A percentile compares a stretch with the other conserved stretches of the same genome.
Evolutionary conservation across 2,329 filamentous ascomycete species (phyloP).

Genomic region (Fusarium sp.): DNA sequence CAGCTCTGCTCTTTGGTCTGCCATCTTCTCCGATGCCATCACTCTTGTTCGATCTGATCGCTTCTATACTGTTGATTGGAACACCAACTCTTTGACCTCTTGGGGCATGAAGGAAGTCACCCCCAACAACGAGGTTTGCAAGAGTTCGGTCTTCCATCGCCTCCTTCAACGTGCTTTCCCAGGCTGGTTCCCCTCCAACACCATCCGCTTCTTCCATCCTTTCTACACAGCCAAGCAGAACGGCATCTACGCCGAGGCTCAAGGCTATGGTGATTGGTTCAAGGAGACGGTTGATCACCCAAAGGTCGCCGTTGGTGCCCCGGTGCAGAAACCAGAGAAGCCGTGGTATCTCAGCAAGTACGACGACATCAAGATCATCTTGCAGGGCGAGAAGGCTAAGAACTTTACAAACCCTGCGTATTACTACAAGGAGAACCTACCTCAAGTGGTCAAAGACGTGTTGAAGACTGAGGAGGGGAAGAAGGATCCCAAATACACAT

Average conservation of each 20-base stretch:
- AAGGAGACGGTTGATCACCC: not conserved
- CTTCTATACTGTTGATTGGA: conserved; percentile 66
- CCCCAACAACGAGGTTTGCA: conserved; percentile 22
- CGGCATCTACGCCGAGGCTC: conserved; percentile 8
- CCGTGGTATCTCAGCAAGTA: not conserved
- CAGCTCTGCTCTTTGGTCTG: conserved; percentile 62
- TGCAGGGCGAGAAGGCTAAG: not conserved
- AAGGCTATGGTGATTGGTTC: conserved; percentile 13
- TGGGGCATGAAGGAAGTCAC: conserved; percentile 40
- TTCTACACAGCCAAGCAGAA: conserved; percentile 35
- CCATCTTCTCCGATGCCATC: conserved; percentile 76
- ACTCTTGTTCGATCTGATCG: conserved; percentile 74
- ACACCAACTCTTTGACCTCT: conserved; percentile 48
- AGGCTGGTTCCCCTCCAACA: conserved; percentile 30
- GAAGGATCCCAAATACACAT: fast-evolving
- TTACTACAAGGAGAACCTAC: not conserved
- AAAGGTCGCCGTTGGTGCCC: not conserved
- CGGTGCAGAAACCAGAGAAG: not conserved
- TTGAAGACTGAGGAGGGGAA: not conserved
- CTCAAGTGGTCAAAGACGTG: not conserved
- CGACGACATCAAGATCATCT: not conserved
- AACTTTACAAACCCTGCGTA: conserved; percentile 2
- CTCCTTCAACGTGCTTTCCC: conserved; percentile 36
- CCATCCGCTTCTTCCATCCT: conserved; percentile 36
- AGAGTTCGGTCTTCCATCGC: conserved; percentile 38